Evolutionary conservation across 805 yeast species (phyloP), one percentile per base, ranked within the genome.

Genomic region (Yarrowia deformans): DNA sequence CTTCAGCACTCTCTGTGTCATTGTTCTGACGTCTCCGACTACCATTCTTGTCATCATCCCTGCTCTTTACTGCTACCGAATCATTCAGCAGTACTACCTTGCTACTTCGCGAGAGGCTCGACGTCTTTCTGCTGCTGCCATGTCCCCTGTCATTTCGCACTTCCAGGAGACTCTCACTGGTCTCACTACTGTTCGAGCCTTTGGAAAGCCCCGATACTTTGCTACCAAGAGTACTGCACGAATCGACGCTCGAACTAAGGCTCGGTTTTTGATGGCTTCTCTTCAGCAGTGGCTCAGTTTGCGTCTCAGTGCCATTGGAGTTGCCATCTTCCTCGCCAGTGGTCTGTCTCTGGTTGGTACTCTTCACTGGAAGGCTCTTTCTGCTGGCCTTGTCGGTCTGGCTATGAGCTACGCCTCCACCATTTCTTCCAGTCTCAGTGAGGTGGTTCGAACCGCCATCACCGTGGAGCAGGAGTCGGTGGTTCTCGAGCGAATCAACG

Each of bases 221-320:
- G 79, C 84, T 77, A 74, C 81, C 67, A 55, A 85, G 70, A 85
- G 85, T 73, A 3, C 68, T 32, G 54, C 64, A 29, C 73, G 72
- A 71, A 84, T 91, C 74, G 96, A 92, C 76, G 85, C 84, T 72
- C 90, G 90, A 75, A 85, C 91, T 89, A 84, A 90, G 73, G 95
- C 96, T 0, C 88, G 85, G 72, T 93, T 91, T 80, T 93, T 97
- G 49, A 83, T 93, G 13, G 85, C 89, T 64, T 90, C 90, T 76
- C 88, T 95, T 7, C 91, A 90, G 76, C 87, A 97, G 81, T 93
- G 98, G 98, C 85, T 93, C 70, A 93, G 96, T n/a, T 93, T 66
- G 34, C 69, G 69, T 32, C 52, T 66, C n/a, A 34, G 19, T 18
- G 23, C 35, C 34, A 66, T 50, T 13, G 60, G 61, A 14, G 50